Evolutionary conservation across 1,284 basidiomycete genomes (phyloP), one percentile per base, ranked within the genome.

Genomic region (Puccinia triticina): DNA sequence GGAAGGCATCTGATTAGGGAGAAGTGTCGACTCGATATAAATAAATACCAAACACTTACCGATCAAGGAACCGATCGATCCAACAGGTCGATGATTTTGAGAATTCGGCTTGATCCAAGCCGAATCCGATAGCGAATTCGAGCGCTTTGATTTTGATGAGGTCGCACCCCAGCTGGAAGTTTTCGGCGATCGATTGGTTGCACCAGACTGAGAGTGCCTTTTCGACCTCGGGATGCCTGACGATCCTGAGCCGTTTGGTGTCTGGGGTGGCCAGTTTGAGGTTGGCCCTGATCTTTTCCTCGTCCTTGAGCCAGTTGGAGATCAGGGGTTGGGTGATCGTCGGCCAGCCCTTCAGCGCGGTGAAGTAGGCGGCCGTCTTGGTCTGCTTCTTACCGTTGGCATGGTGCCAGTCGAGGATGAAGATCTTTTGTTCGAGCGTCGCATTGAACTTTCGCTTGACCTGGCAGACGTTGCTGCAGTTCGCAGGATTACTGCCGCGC

Each of bases 291-390:
- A 81, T 81, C 18, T 74, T 48, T 37, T 43, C 43, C 61, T 81
- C 71, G 32, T 81, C 79, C 50, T 81, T 81, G 12, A 81, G 43
- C 79, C 79, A 81, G 16, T 57, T 59, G 37, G 79, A 81, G 18
- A 81, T 73, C 23, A 61, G 23, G 2, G 79, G 79, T 66, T 81
- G 79, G 18, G 72, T 74, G 48, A 74, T 74, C 16, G 48, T 74
- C 16, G 50, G 50, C 50, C 50, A 55, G 46, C 50, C 50, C 10
- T 74, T n/a, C 29, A 74, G 72, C 29, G 48, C n/a, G 18, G 48
- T 57, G 50, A 80, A 80, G 40, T 80, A 66, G 21, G 66, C 55
- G 50, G 77, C 67, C 5, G 77, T 80, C 26, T 71, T 72, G 21
- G 67, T 72, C 57, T 80, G 77, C 29, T 72, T 80, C 34, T 80